Conservation (phyloP, 306 rosid genomes). For the Argentina anserina region DNA sequence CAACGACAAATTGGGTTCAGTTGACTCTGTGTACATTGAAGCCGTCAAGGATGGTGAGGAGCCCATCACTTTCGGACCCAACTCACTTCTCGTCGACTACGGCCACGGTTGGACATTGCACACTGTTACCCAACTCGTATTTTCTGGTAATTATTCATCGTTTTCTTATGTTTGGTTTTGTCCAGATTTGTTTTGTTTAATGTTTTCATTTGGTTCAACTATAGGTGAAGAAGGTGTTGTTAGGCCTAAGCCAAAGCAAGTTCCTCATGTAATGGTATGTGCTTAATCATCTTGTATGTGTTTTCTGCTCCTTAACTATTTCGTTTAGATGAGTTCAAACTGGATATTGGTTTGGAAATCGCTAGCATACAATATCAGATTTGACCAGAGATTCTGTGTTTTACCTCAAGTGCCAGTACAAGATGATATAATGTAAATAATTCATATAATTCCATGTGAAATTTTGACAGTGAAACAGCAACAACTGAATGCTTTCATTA, state of each 20-base stretch:
- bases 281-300: neutral
- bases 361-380: too few species aligned
- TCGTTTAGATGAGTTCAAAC: too few species aligned
- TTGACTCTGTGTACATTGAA: conserved; percentile 47
- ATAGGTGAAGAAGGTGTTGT: conserved; percentile 13
- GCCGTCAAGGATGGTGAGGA: conserved; percentile 62
- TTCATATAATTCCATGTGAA: too few species aligned
- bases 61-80: conserved; percentile 71
- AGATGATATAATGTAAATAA: too few species aligned
- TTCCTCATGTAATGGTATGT: conserved; percentile 9
- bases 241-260: conserved; percentile 16
- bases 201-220: neutral
- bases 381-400: too few species aligned
- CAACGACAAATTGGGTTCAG: conserved; percentile 41
- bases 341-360: too few species aligned
- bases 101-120: conserved; percentile 62
- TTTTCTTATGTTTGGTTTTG: neutral
- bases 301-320: too few species aligned
- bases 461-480: neutral
- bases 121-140: conserved; percentile 40
- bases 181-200: neutral
- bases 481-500: too few species aligned
- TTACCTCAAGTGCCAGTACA: too few species aligned
- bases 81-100: conserved; percentile 42
- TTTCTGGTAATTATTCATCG: conserved; percentile 14